Evolutionary conservation across 2,329 filamentous ascomycete genomes (phyloP).

Genomic region (Coleophoma eucalyptorum): DNA sequence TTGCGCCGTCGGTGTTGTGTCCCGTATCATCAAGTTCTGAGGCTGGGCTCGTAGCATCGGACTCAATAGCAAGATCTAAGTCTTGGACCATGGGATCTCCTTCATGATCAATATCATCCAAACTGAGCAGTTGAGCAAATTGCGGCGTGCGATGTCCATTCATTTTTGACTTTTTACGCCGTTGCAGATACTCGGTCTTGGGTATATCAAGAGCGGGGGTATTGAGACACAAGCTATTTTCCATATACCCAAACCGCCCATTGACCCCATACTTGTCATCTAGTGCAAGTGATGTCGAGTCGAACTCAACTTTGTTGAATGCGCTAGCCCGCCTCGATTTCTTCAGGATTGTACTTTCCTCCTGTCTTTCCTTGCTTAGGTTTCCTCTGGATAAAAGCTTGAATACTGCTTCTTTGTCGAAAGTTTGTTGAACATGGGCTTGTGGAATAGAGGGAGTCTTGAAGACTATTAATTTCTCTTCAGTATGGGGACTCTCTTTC

Average conservation of each 20-base stretch:
- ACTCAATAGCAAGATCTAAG: constrained; percentile 18
- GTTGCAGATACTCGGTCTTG: constrained; percentile 20
- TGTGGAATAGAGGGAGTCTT: background rate
- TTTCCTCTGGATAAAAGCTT: constrained; percentile 13
- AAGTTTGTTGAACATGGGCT: constrained; percentile 10
- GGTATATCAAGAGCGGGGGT: constrained; percentile 13
- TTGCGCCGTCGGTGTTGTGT: constrained; percentile 44
- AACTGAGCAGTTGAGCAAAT: constrained; percentile 42
- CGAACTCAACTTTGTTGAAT: constrained; percentile 26
- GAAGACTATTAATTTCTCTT: background rate
- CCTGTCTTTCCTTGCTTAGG: background rate
- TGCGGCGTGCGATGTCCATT: constrained; percentile 18
- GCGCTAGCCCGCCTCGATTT: constrained; percentile 16
- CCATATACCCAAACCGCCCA: constrained; percentile 22
- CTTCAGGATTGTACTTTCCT: background rate
- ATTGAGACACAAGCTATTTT: constrained; percentile 5
- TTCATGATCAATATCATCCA: constrained; percentile 8
- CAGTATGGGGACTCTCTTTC: background rate
- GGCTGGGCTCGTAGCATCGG: constrained; percentile 37
- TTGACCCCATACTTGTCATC: constrained; percentile 25
- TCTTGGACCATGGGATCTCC: constrained; percentile 5
- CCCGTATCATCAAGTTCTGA: constrained; percentile 55
- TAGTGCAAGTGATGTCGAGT: constrained; percentile 20
- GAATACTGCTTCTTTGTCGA: constrained; percentile 25
- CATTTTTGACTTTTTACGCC: constrained; percentile 12